Conservation (phyloP, 164 flowering plant genomes). For the Annona cherimola region DNA sequence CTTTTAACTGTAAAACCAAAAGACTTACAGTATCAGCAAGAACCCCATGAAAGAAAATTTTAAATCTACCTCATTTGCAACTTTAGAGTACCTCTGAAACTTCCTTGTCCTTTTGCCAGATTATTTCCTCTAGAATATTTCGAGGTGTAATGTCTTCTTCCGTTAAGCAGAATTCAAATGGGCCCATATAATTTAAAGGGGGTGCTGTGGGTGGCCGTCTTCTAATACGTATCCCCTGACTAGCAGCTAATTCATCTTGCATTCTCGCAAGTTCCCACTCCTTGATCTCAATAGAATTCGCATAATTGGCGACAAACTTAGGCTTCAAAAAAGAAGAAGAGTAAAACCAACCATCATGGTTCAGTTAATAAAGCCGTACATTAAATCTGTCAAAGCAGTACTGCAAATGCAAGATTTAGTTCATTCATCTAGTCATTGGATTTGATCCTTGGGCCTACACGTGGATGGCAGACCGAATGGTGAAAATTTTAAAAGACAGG, state of each 20-base stretch:
- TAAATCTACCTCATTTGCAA: background rate
- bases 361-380: no score
- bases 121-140: constrained; percentile 87
- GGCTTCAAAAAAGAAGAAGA: no score
- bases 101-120: constrained; percentile 86
- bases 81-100: constrained; percentile 43
- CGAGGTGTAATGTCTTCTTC: constrained; percentile 86
- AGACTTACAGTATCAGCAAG: no score
- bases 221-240: constrained; percentile 79
- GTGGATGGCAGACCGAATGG: no score
- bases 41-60: no score
- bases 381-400: no score
- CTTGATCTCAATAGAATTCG: constrained; percentile 43
- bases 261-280: constrained; percentile 65
- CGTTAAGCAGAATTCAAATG: constrained; percentile 71
- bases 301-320: no score
- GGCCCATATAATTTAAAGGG: constrained; percentile 81
- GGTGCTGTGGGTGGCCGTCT: constrained; percentile 77
- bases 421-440: no score
- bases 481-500: no score
- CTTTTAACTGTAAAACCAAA: constrained; percentile 47
- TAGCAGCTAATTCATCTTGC: constrained; percentile 62
- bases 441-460: no score
- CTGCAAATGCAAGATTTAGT: no score
- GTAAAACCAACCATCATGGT: no score